Conservation (phyloP, 257 asterid species). For the Avicennia marina region DNA sequence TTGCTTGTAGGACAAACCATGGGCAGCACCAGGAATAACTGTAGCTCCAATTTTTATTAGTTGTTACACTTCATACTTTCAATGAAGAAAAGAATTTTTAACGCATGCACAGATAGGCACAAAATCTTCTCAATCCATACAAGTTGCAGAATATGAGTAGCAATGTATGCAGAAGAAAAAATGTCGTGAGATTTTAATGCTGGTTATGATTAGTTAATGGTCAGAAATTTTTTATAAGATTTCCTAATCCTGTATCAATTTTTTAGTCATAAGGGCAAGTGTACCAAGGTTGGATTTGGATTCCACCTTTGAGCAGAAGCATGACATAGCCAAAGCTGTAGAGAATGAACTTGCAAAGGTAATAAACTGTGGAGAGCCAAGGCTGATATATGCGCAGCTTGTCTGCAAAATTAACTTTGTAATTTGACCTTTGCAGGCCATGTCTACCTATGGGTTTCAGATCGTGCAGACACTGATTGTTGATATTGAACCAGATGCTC, state of each 20-base stretch:
- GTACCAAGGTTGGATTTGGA: conserved; percentile 33
- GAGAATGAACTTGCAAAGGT: conserved; percentile 35
- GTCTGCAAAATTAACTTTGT: neutral
- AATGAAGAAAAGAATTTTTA: too few species aligned
- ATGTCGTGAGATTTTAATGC: too few species aligned
- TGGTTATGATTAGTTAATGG: too few species aligned
- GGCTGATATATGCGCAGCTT: neutral
- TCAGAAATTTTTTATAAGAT: too few species aligned
- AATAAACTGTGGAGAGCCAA: neutral
- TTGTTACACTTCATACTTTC: too few species aligned
- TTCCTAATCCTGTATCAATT: too few species aligned
- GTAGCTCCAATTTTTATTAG: too few species aligned
- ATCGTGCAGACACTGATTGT: conserved; percentile 40
- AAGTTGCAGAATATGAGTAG: too few species aligned
- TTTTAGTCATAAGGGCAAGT: conserved; percentile 33
- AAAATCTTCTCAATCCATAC: too few species aligned
- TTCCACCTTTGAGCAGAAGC: conserved; percentile 35
- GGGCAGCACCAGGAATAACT: neutral
- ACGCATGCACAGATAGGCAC: too few species aligned
- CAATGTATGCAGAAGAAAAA: too few species aligned
- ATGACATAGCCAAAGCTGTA: conserved; percentile 36
- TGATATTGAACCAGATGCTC: conserved; percentile 35
- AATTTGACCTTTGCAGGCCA: conserved; percentile 18
- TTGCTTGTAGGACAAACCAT: neutral
- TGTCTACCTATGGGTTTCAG: conserved; percentile 35